Evolutionary conservation across 108 stramenopile species (phyloP).

Genomic region (Fragilaria crotonensis): DNA sequence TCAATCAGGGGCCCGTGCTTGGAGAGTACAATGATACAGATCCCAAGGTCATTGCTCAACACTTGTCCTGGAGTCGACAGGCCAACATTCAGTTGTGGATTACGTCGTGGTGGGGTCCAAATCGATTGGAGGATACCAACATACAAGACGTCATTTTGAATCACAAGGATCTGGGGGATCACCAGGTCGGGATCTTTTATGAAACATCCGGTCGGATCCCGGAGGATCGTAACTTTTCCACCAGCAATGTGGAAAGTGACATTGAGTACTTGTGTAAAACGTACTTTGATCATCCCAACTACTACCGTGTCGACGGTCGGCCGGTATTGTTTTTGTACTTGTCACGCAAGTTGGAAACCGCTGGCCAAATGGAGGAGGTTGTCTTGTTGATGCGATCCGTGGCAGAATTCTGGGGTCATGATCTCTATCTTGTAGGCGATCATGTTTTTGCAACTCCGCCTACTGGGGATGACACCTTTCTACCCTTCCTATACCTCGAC

Average conservation of each 20-base stretch:
- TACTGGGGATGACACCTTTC: not conserved
- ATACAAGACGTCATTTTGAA: slow-evolving; percentile 9
- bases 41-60: slow-evolving; percentile 5
- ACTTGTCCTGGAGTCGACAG: slow-evolving; percentile 14
- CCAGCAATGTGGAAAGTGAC: slow-evolving; percentile 7
- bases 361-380: slow-evolving; percentile 5
- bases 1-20: slow-evolving; percentile 12
- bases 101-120: slow-evolving; percentile 13
- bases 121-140: slow-evolving; percentile 2
- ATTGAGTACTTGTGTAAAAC: slow-evolving; percentile 19
- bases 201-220: slow-evolving; percentile 9
- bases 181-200: slow-evolving; percentile 18
- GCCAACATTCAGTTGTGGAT: slow-evolving; percentile 28
- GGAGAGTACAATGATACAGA: slow-evolving; percentile 24
- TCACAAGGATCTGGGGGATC: slow-evolving; percentile 2
- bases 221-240: not conserved
- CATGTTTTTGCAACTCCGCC: slow-evolving; percentile 13
- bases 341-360: slow-evolving; percentile 6
- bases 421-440: slow-evolving; percentile 26
- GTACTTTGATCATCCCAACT: slow-evolving; percentile 28
- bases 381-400: slow-evolving; percentile 9
- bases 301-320: slow-evolving; percentile 22
- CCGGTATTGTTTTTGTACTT: slow-evolving; percentile 29
- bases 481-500: slow-evolving; percentile 1
- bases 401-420: slow-evolving; percentile 4